Evolutionary conservation across 345 rosid species (phyloP), one percentile per base, ranked within the genome.

Genomic region (Populus tremula): DNA sequence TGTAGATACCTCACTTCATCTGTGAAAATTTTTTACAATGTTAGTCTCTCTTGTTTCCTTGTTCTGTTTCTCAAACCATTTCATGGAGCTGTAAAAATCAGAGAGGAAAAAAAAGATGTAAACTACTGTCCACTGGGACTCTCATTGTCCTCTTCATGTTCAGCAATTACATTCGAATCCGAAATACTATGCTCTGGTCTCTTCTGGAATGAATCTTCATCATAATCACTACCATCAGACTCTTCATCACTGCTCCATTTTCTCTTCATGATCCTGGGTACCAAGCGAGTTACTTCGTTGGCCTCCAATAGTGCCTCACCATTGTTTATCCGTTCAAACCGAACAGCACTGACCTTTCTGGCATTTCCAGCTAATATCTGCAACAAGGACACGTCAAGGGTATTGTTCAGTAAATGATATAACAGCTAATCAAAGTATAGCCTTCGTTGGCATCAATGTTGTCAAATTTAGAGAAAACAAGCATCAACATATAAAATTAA

Each of bases 311-410:
- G 72, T 39, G 81, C 87, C 64, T 86, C 91, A 71, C 76, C 92
- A 67, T 85, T 84, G 75, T 85, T 83, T 79, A 96, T 88, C 71
- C 87, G 84, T 68, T 93, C 97, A 82, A 96, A 91, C 73, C 97
- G 88, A 64, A 92, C 94, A 49, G 98, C 98, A 69, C 97, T 85
- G 61, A 96, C 98, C 87, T 96, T 94, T 84, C 98, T 89, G 71
- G 99, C 98, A 85, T 96, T 96, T 75, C 98, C 99, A 49, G 93
- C 97, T 76, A 94, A 85, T 81, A 96, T 88, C 99, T 93, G 90
- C 83, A 77, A 41, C 74, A 50, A 70, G 56, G 69, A 71, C n/a
- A 41, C 36, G 31, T 20, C 59, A 77, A 8, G 49, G 61, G 75
- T 45, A 49, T 59, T 33, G 69, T 67, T 75, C 64, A 54, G 62